phyloP scores from a whole-genome alignment of 352 stramenopile genomes.

The Phytophthora agathidicida region DNA sequence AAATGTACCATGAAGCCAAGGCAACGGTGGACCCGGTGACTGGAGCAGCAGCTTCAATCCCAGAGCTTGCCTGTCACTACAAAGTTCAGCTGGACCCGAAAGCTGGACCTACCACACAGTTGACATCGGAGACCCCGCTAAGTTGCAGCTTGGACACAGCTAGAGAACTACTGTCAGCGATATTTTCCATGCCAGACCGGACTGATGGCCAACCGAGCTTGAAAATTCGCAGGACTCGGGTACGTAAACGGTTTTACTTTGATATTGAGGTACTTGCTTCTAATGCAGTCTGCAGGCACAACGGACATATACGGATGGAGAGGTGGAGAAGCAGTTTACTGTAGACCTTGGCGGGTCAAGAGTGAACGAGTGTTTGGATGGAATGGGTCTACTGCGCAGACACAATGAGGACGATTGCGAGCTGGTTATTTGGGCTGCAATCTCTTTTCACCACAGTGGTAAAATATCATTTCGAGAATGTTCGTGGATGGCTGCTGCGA shows the following conservation, averaged over 20 bases:
- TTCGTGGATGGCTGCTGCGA: conserved; percentile 30
- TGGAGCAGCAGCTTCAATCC: conserved; percentile 25
- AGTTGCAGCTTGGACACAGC: conserved; percentile 28
- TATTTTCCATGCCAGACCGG: conserved; percentile 25
- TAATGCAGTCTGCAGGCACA: conserved; percentile 13
- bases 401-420: conserved; percentile 31
- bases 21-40: conserved; percentile 20
- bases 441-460: conserved; percentile 35
- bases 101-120: conserved; percentile 20
- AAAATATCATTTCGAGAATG: conserved; percentile 35
- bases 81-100: conserved; percentile 26
- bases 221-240: conserved; percentile 22
- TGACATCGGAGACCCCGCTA: conserved; percentile 35
- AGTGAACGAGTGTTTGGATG: conserved; percentile 29
- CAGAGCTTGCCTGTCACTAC: conserved; percentile 27
- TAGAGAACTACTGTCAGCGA: conserved; percentile 18
- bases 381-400: conserved; percentile 20
- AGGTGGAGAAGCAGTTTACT: conserved; percentile 28
- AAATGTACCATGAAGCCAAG: conserved; percentile 38
- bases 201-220: conserved; percentile 14
- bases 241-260: conserved; percentile 8
- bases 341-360: conserved; percentile 26
- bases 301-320: conserved; percentile 16
- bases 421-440: conserved; percentile 31
- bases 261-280: not conserved